Evolutionary conservation across 306 rosid species (phyloP), one percentile per base, ranked within the genome.

Genomic region (Quercus wislizeni): DNA sequence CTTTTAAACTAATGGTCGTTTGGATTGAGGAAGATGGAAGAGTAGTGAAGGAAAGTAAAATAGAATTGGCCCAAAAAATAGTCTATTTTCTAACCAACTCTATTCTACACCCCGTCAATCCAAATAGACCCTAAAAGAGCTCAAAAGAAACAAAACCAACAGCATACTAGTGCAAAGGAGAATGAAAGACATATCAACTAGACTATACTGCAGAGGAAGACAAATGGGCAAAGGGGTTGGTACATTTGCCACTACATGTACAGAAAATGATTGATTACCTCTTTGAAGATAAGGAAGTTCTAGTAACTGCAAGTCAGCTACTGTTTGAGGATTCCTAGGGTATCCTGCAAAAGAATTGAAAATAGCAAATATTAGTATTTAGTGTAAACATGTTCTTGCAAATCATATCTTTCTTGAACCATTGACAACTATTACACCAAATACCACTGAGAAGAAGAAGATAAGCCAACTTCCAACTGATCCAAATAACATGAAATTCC

Each of bases 211-310:
- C 17, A 35, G 18, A 68, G 27, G 6, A 35, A 15, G 17, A 35
- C 72, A 68, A 68, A 25, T 19, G 15, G 41, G 25, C 8, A 71
- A 56, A 57, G 30, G 9, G 56, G 51, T 73, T 72, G 76, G 43
- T 76, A 55, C 43, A 73, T 31, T 69, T 62, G 74, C 25, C 79
- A 76, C 65, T 46, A 23, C 68, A 30, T 33, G 21, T 64, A 11
- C 46, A 75, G 21, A 75, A 20, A 67, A 73, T 55, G 28, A 61
- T 14, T 5, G 17, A 51, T 83, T 89, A 92, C 98, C 97, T 79
- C 78, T 80, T 71, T 21, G 84, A 78, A 94, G 95, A 83, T 88
- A 87, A 27, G 97, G 98, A 82, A 94, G 97, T 76, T 85, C 97
- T 72, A 92, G 83, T 82, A 94, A 87, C 87, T 82, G 90, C 89